Evolutionary conservation across 345 rosid genomes (phyloP), one percentile per base, ranked within the genome.

Genomic region (Populus davidiana): DNA sequence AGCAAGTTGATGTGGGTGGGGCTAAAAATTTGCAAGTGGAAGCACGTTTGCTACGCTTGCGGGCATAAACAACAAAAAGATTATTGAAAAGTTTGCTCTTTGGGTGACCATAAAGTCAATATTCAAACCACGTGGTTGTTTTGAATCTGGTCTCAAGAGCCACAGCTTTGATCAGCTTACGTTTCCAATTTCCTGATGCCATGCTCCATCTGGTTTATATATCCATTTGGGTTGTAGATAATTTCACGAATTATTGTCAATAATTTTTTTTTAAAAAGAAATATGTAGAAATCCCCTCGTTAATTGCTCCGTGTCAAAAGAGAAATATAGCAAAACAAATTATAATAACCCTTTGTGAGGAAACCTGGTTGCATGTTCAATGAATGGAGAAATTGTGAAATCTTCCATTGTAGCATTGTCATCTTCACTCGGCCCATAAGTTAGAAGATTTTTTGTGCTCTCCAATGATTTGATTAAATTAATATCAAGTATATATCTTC

Each of bases 101-200:
- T 0, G 5, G 64, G n/a, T 54, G 66, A 18, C 17, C 6, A 5
- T 7, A 68, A 47, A 44, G 75, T 77, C 80, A 77, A 47, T 9
- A 49, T 62, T 77, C 75, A 77, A 77, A 70, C 13, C 80, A 35
- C 70, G 12, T 62, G 80, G 63, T 63, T 21, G 11, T 33, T 75
- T 65, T 41, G 31, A 36, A 72, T 54, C n/a, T 21, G 23, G 21
- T 72, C 31, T 20, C 2, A 0, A 27, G 38, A 27, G 43, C 44
- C 35, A 7, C 7, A 33, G 35, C 7, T 59, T 36, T 36, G 52
- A 38, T 61, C 52, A 3, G 6, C 16, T 2, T 8, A 1, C 16
- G 23, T 33, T 33, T 33, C 36, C 35, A 27, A 1, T 27, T 27
- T 27, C 27, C 27, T 27, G 27, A 1, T 27, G 27, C 27, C 27